Evolutionary conservation across 176 grass and related monocot genomes (phyloP), one percentile per base, ranked within the genome.

Genomic region (Aegilops sharonensis): DNA sequence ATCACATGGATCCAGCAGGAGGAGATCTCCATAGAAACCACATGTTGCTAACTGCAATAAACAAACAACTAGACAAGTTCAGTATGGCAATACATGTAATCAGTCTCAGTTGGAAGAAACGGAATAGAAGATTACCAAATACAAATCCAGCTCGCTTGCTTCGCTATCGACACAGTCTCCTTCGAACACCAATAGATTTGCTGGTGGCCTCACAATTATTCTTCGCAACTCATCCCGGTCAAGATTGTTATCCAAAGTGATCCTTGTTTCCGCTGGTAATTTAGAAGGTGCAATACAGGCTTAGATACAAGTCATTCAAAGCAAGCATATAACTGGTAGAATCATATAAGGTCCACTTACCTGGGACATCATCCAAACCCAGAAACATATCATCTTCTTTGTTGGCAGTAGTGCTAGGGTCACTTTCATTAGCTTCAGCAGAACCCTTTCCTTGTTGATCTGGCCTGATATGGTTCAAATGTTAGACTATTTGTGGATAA

Each of bases 121-220:
- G 73, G 48, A 42, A 87, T 80, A 80, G 25, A 83, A 84, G 4
- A 47, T 81, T 95, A 98, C 96, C 96, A 95, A 87, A 87, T 98
- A 98, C 0, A 87, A 90, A 83, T 95, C 92, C 70, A 98, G 80
- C 84, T 98, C 92, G 77, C 94, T 90, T 18, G 90, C 86, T 81
- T 95, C 96, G 6, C 90, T 88, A 88, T 92, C 90, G 48, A 95
- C 77, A 88, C 90, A 91, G 24, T 98, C 96, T 84, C 96, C 96
- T 98, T 98, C 93, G 83, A 98, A 89, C n/a, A 98, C 96, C 89
- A 98, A 81, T 36, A 98, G 88, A 98, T 94, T 92, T 59, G 96
- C 92, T 80, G 93, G 96, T 32, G 92, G 93, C 79, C 90, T 92
- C 74, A 80, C 45, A 76, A 66, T 32, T 82, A 90, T 91, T 86